Conservation (phyloP, 305 asterid species). For the Rubia occidens region DNA sequence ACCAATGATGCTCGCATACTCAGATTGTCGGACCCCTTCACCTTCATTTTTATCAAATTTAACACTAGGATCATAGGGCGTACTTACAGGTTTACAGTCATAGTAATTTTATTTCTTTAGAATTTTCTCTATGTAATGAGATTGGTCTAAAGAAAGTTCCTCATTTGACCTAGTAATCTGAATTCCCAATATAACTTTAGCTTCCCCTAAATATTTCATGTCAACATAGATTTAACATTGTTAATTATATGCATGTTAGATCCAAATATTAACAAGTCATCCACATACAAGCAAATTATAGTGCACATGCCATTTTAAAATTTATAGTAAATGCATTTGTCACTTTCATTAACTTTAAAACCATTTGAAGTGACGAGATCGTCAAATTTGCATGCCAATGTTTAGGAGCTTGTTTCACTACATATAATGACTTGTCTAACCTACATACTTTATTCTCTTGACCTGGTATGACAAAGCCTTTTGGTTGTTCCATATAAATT, state of each 20-base stretch:
- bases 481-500: background rate
- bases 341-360: background rate
- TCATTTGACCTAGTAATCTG: too few relatives aligned
- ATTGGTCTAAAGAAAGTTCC: too few relatives aligned
- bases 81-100: too few relatives aligned
- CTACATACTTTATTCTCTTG: background rate
- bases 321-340: background rate
- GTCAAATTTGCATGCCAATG: background rate
- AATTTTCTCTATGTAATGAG: too few relatives aligned
- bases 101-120: too few relatives aligned
- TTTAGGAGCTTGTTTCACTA: background rate
- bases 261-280: background rate
- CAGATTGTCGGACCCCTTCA: too few relatives aligned
- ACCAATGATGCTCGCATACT: too few relatives aligned
- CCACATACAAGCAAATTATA: background rate
- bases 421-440: background rate
- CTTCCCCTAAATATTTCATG: too few relatives aligned
- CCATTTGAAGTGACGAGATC: background rate
- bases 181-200: too few relatives aligned
- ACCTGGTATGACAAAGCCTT: background rate
- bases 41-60: too few relatives aligned
- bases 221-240: background rate
- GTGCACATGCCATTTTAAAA: background rate
- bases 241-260: background rate
- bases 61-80: too few relatives aligned